Evolutionary conservation across 176 grass and related monocot species (phyloP).

Genomic region (Microstegium vimineum): DNA sequence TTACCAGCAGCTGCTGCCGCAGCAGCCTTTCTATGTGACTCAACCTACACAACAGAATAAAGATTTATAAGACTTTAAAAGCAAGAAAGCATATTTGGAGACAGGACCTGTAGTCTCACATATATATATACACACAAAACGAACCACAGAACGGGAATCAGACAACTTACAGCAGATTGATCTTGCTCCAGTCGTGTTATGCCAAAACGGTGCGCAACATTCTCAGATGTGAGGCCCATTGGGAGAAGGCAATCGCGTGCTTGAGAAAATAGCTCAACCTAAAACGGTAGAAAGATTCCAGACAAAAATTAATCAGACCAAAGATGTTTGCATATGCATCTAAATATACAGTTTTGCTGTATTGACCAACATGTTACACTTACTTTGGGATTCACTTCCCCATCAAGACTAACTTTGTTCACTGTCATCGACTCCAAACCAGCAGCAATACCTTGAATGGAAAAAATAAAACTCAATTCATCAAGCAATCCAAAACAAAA

Average conservation of each 20-base stretch:
- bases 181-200: constrained; percentile 86
- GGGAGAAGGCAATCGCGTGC: constrained; percentile 88
- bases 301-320: constrained; percentile 15
- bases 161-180: constrained; percentile 64
- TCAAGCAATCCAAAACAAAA: constrained; percentile 29
- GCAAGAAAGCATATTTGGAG: background rate
- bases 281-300: constrained; percentile 27
- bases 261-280: constrained; percentile 80
- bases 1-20: constrained; percentile 66
- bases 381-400: constrained; percentile 75
- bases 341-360: background rate
- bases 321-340: constrained; percentile 13
- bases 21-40: constrained; percentile 88
- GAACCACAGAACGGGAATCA: constrained; percentile 12
- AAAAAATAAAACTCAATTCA: constrained; percentile 21
- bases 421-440: constrained; percentile 87
- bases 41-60: constrained; percentile 56
- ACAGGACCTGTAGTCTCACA: background rate
- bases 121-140: background rate
- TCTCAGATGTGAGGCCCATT: constrained; percentile 94
- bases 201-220: constrained; percentile 80
- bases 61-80: constrained; percentile 26
- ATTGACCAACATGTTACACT: constrained; percentile 10
- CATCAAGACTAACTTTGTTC: constrained; percentile 38
- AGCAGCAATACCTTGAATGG: constrained; percentile 75